Base-by-base conservation (phyloP, 2,329 filamentous ascomycete species). In the Pseudocercospora pini-densiflorae region DNA sequence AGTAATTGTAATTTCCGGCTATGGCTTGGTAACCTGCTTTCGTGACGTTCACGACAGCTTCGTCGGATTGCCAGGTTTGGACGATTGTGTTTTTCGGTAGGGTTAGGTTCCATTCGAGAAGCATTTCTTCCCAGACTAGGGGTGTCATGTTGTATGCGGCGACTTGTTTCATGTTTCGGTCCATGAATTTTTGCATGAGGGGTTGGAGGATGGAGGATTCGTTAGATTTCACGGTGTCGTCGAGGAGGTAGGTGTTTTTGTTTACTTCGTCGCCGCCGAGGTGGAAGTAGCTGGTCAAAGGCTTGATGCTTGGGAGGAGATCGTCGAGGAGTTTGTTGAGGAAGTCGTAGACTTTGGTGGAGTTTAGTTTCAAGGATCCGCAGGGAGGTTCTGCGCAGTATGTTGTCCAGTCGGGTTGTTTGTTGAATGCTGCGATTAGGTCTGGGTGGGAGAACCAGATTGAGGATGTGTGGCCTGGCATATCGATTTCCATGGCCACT, bases 191-290 rank as follows among this genome's bases (percentile, higher is more conserved):
- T 77, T 97, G 92, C 76, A 97, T 85, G 23, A 95, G 84, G 1
- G 93, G 92, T 74, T 87, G 85, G 43, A 97, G 81, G 14, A 94
- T 85, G 0, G 81, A 78, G 0, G 84, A 81, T 62, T 88, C 82
- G 76, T 90, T 92, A 33, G 89, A 91, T 5, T 84, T 78, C 43
- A 97, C 88, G 0, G 87, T 90, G 4, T 89, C 87, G 76, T 97
- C 93, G 10, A 94, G 85, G 47, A 82, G 82, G 75, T 92, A 94
- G 61, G 89, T 87, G 73, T 94, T 90, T 68, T 84, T 84, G 78
- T 95, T 94, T 68, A 96, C 88, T 81, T 97, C 93, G 74, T 97
- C 93, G 62, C 93, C 93, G 53, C 93, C 93, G 0, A 91, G 91
- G 80, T 97, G 93, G 82, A 94, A 96, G 80, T 94, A 88, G 6